A percentile compares a stretch with the other conserved stretches of the same genome.
Conservation (phyloP, 1,139 yeast genomes). For the Nematodospora anomalae region DNA sequence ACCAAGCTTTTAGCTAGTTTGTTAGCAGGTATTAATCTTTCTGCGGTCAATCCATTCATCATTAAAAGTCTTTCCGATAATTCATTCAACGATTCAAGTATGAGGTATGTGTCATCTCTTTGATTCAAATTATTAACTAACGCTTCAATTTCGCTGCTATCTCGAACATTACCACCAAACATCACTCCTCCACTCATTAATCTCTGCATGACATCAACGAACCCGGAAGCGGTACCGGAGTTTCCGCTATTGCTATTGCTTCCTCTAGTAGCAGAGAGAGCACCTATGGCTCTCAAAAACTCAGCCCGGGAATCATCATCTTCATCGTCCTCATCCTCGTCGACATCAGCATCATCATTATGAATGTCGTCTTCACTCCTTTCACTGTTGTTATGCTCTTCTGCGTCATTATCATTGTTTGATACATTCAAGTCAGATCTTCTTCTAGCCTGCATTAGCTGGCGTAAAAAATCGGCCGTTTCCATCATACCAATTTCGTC, state of each 20-base stretch:
- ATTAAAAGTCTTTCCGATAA: conserved; percentile 61
- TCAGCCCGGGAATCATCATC: conserved; percentile 29
- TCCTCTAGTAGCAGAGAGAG: conserved; percentile 18
- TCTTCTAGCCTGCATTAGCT: conserved; percentile 21
- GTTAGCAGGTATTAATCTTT: conserved; percentile 62
- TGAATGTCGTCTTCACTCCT: conserved; percentile 16
- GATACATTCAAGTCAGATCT: conserved; percentile 15
- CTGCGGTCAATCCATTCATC: conserved; percentile 67
- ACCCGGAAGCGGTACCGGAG: conserved; percentile 20
- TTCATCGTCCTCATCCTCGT: conserved; percentile 20
- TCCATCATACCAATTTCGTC: conserved; percentile 24
- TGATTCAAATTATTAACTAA: conserved; percentile 44
- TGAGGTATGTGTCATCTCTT: conserved; percentile 47
- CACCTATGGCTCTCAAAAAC: conserved; percentile 30
- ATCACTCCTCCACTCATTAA: conserved; percentile 39
- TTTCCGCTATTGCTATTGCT: conserved; percentile 3
- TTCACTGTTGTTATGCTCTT: conserved; percentile 19
- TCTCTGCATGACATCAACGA: conserved; percentile 39
- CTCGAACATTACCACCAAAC: conserved; percentile 29
- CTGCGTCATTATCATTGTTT: conserved; percentile 20
- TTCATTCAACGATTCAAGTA: conserved; percentile 62
- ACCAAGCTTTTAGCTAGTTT: conserved; percentile 58
- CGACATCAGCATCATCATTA: conserved; percentile 12
- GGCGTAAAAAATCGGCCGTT: conserved; percentile 26
- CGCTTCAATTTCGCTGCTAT: conserved; percentile 34